Evolutionary conservation across 140 eudicot species (phyloP), one percentile per base, ranked within the genome.

Genomic region (Flaveria floridana): DNA sequence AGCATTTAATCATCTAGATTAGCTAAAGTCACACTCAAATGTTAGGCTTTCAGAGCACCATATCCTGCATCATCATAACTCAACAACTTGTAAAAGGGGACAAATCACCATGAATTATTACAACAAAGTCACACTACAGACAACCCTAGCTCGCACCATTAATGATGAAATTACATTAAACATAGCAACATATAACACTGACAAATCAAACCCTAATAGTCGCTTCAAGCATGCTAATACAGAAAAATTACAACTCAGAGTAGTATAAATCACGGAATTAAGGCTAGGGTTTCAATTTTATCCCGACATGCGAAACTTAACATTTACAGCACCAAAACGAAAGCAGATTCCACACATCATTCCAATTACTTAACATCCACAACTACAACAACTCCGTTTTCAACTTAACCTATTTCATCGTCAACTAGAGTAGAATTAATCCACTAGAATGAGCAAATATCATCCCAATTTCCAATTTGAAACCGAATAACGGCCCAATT

Each of bases 41-140:
- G 55, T 53, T 41, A 76, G 76, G 46, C 51, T 26, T 76, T 41
- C 50, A 76, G 68, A 41, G 61, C 68, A 76, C 70, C 51, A 76
- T 56, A 16, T 57, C 75, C 74, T 37, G 80, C 74, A 41, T 69
- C 81, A 77, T 68, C 70, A 68, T 65, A 13, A 55, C 37, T 42
- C 58, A 53, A 53, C 10, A 66, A 57, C 19, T 56, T 66, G 66
- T 7, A 37, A 20, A 56, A 56, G 30, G 34, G 16, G 14, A 16
- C 21, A 64, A 65, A 48, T 64, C 8, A 13, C 26, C 37, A 26
- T 48, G 44, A 68, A 76, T 71, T 72, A 75, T 53, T 39, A 63
- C 39, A 52, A 48, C 52, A 48, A 74, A 51, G 64, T 4, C 62
- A 69, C 61, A 15, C 42, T 62, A 63, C 48, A 63, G 16, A 44